A percentile compares a stretch with the other conserved stretches of the same genome.
Conservation (phyloP, 1,284 basidiomycete genomes). For the Apiotrichum brassicae region DNA sequence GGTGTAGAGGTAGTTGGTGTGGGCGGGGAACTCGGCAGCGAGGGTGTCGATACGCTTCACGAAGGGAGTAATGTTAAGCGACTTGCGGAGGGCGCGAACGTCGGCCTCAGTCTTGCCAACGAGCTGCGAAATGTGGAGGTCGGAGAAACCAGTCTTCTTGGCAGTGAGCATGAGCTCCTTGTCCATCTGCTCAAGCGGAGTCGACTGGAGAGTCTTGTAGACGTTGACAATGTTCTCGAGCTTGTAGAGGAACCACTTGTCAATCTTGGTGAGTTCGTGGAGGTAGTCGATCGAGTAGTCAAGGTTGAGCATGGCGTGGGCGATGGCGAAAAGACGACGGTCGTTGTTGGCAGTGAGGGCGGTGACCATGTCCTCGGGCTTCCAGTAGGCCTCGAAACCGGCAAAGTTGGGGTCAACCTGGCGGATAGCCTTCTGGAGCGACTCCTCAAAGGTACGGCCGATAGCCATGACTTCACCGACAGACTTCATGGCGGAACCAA, state of each 20-base stretch:
- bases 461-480: slow-evolving; percentile 99
- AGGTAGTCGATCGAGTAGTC: slow-evolving; percentile 83
- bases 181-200: slow-evolving; percentile 59
- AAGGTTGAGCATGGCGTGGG: slow-evolving; percentile 83
- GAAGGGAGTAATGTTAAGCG: slow-evolving; percentile 83
- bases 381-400: slow-evolving; percentile 57
- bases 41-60: slow-evolving; percentile 99
- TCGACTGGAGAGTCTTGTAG: slow-evolving; percentile 63
- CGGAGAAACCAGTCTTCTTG: slow-evolving; percentile 91
- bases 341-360: slow-evolving; percentile 61
- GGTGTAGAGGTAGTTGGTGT: slow-evolving; percentile 99
- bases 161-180: slow-evolving; percentile 69
- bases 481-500: slow-evolving; percentile 98
- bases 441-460: slow-evolving; percentile 97
- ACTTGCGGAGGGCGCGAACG: slow-evolving; percentile 80
- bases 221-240: slow-evolving; percentile 78
- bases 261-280: slow-evolving; percentile 94
- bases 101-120: slow-evolving; percentile 62
- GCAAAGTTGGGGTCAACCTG: slow-evolving; percentile 83
- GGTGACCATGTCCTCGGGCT: slow-evolving; percentile 74
- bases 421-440: slow-evolving; percentile 95
- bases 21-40: slow-evolving; percentile 96
- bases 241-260: slow-evolving; percentile 99
- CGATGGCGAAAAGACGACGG: slow-evolving; percentile 94
- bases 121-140: slow-evolving; percentile 81